Conservation (phyloP, 2,329 filamentous ascomycete genomes). For the Fusarium torreyae region DNA sequence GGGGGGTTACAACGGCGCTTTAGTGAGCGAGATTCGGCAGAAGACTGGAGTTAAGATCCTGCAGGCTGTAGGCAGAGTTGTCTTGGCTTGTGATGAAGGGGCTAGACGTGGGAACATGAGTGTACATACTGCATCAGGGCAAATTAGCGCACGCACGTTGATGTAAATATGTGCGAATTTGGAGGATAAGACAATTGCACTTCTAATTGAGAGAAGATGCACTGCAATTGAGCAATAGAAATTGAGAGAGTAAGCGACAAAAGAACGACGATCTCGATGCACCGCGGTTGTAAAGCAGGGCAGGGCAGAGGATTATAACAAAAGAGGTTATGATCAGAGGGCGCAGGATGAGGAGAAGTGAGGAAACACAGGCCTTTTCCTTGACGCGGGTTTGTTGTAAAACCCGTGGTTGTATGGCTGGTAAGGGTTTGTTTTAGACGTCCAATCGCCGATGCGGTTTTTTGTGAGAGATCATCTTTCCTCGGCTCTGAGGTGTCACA, state of each 20-base stretch:
- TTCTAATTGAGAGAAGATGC: constrained; percentile 3
- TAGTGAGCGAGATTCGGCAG: constrained; percentile 7
- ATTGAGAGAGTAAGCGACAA: not conserved
- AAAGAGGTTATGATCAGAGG: constrained; percentile 23
- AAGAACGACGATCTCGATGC: not conserved
- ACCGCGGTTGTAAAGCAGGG: not conserved
- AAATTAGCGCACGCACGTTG: no score
- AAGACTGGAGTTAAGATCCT: constrained; percentile 28
- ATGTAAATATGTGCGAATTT: no score
- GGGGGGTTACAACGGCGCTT: not conserved
- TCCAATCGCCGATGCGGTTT: constrained; percentile 8
- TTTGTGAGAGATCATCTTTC: constrained; percentile 42
- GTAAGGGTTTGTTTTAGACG: not conserved
- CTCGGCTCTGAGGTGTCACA: constrained; percentile 20
- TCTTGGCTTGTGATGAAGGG: not conserved
- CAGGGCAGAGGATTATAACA: not conserved
- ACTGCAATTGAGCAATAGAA: constrained; percentile 6
- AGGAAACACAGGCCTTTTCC: not conserved
- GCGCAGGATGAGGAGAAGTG: not conserved
- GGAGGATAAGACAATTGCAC: no score
- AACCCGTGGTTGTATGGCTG: not conserved
- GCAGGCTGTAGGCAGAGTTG: constrained; percentile 19
- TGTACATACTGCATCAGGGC: no score
- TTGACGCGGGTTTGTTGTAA: not conserved
- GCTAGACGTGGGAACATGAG: not conserved